Evolutionary conservation across 306 rosid species (phyloP).

Genomic region (Biancaea sappan): DNA sequence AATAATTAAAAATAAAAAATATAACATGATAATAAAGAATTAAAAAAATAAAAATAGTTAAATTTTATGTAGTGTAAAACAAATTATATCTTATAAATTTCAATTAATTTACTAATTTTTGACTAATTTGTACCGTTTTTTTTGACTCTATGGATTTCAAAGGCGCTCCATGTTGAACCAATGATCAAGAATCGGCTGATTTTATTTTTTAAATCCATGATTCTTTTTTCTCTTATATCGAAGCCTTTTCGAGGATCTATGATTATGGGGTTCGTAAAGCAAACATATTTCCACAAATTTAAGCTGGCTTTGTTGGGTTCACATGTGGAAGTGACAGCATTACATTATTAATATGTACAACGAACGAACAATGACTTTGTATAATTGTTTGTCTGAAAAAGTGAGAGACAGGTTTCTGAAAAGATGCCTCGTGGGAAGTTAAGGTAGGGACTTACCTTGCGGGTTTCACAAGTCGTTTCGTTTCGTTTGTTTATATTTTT

Average conservation of each 20-base stretch:
- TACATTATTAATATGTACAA: not conserved
- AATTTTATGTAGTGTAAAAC: no score
- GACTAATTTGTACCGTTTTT: no score
- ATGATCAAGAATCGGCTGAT: no score
- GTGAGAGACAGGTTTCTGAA: not conserved
- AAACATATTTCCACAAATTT: slow-evolving; percentile 1
- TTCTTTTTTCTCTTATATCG: not conserved
- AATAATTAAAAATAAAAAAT: no score
- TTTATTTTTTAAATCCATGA: no score
- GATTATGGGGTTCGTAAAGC: not conserved
- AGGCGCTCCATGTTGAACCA: no score
- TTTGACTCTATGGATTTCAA: no score
- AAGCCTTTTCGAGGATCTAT: slow-evolving; percentile 18
- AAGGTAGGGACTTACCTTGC: slow-evolving; percentile 25
- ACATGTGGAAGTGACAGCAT: not conserved
- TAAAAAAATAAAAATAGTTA: no score
- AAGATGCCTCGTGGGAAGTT: slow-evolving; percentile 24
- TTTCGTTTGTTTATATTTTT: no score
- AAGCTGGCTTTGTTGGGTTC: slow-evolving; percentile 17
- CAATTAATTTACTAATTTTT: no score
- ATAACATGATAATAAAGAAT: no score
- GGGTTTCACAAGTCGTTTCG: not conserved
- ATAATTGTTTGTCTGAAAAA: not conserved
- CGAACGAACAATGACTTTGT: not conserved
- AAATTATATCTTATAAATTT: no score